Evolutionary conservation across 2,329 filamentous ascomycete genomes (phyloP).

Genomic region (Calonectria henricotiae): DNA sequence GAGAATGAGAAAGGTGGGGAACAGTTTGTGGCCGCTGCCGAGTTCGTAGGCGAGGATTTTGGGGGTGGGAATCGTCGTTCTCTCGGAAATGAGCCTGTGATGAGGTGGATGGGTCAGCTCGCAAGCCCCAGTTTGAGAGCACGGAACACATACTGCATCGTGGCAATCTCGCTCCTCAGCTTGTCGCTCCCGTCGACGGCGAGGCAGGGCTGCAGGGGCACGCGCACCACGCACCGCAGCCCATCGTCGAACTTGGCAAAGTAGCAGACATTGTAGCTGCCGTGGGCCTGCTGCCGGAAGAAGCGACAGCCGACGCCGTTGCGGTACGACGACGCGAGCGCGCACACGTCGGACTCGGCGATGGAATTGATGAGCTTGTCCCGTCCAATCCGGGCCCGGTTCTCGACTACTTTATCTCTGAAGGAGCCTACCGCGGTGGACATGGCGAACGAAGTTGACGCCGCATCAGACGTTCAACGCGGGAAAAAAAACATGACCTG

Average conservation of each 20-base stretch:
- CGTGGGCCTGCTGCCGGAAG: constrained; percentile 14
- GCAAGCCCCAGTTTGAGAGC: neutral
- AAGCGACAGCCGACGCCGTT: constrained; percentile 22
- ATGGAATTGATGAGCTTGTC: constrained; percentile 11
- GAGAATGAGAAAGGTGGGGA: constrained; percentile 37
- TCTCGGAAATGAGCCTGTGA: constrained; percentile 27
- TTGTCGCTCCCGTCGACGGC: constrained; percentile 24
- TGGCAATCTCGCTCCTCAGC: constrained; percentile 32
- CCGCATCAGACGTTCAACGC: neutral
- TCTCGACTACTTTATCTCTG: constrained; percentile 13
- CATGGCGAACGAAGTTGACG: constrained; percentile 16
- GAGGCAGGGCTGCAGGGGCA: constrained; percentile 27
- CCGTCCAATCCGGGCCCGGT: constrained; percentile 5
- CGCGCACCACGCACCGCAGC: constrained; percentile 24
- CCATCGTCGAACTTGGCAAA: constrained; percentile 30
- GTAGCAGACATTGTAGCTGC: constrained; percentile 33
- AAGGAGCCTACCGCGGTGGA: constrained; percentile 17
- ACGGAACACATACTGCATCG: constrained; percentile 29
- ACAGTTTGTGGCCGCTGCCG: neutral
- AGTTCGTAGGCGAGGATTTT: constrained; percentile 29
- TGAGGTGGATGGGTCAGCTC: neutral
- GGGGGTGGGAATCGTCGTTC: constrained; percentile 31
- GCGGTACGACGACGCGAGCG: constrained; percentile 15
- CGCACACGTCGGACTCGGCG: constrained; percentile 8
- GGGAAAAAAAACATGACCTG: too few species aligned